These are phyloP conservation scores for Ceriops tagal DNA, from an alignment of 345 rosid species.

Conservation along the genomic window DNA sequence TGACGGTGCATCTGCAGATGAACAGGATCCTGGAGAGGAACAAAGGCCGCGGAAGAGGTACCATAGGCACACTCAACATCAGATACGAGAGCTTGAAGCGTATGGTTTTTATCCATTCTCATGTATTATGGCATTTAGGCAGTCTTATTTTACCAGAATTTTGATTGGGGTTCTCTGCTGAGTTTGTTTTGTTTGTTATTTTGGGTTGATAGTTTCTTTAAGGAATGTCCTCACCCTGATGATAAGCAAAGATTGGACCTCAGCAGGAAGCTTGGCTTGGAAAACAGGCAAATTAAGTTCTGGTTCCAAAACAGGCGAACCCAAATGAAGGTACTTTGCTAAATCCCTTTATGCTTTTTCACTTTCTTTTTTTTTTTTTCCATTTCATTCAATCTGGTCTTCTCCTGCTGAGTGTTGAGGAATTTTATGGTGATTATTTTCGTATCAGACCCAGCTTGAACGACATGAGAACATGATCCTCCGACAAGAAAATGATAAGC, in stretches of 20 bases:
- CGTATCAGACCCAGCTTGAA: conserved; percentile 64
- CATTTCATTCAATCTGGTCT: too few species aligned
- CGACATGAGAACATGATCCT: conserved; percentile 61
- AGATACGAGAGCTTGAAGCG: conserved; percentile 80
- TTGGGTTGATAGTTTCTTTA: conserved; percentile 44
- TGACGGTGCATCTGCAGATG: conserved; percentile 57
- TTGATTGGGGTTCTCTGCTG: not conserved
- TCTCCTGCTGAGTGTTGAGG: conserved; percentile 1
- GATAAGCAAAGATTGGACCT: conserved; percentile 61
- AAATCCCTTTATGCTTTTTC: not conserved
- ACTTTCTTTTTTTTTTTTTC: not conserved
- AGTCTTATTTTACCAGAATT: not conserved
- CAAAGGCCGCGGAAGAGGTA: conserved; percentile 48
- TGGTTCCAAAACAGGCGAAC: conserved; percentile 84
- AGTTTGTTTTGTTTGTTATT: not conserved
- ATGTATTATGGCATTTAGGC: conserved; percentile 2
- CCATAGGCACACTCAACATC: conserved; percentile 66
- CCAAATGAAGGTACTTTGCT: conserved; percentile 58
- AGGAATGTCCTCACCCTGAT: conserved; percentile 69
- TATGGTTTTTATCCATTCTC: conserved; percentile 20
- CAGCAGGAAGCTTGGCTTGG: conserved; percentile 51
- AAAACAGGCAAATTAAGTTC: conserved; percentile 59
- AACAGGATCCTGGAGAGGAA: conserved; percentile 38
- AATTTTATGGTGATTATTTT: not conserved
- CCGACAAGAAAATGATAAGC: conserved; percentile 59